Evolutionary conservation across 768 basidiomycete species (phyloP).

Genomic region (Cubamyces lactineus): DNA sequence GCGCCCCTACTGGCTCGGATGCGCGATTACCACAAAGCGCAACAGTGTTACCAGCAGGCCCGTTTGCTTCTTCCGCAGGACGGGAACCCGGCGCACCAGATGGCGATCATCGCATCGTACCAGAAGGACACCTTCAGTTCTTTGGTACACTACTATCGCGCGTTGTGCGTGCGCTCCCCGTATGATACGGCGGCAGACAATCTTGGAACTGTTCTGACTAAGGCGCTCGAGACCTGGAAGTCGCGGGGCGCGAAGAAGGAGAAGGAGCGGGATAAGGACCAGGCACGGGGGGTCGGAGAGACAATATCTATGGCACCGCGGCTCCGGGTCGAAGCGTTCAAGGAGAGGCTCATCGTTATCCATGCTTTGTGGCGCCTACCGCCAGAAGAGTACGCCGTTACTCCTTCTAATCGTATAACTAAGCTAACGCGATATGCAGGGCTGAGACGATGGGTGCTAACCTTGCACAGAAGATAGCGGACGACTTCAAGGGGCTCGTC

Average conservation of each 20-base stretch:
- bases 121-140: constrained; percentile 80
- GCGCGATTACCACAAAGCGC: constrained; percentile 74
- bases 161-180: constrained; percentile 82
- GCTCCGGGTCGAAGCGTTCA: constrained; percentile 63
- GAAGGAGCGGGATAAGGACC: constrained; percentile 27
- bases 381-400: constrained; percentile 56
- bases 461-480: constrained; percentile 51
- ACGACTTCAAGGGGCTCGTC: constrained; percentile 63
- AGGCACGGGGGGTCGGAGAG: constrained; percentile 35
- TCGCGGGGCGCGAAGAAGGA: constrained; percentile 38
- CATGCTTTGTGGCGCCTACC: constrained; percentile 72
- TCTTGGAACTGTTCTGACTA: constrained; percentile 69
- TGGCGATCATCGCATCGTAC: constrained; percentile 90
- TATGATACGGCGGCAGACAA: constrained; percentile 91
- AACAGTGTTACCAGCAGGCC: constrained; percentile 85
- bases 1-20: constrained; percentile 46
- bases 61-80: constrained; percentile 80
- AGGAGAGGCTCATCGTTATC: constrained; percentile 72
- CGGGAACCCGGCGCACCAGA: constrained; percentile 94
- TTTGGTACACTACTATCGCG: constrained; percentile 87
- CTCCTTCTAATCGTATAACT: constrained; percentile 8
- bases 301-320: constrained; percentile 47
- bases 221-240: constrained; percentile 64
- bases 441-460: constrained; percentile 50
- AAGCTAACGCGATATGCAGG: constrained; percentile 37